Evolutionary conservation across 129 eudicot genomes (phyloP), one percentile per base, ranked within the genome.

Genomic region (Gnaphalium uliginosum): DNA sequence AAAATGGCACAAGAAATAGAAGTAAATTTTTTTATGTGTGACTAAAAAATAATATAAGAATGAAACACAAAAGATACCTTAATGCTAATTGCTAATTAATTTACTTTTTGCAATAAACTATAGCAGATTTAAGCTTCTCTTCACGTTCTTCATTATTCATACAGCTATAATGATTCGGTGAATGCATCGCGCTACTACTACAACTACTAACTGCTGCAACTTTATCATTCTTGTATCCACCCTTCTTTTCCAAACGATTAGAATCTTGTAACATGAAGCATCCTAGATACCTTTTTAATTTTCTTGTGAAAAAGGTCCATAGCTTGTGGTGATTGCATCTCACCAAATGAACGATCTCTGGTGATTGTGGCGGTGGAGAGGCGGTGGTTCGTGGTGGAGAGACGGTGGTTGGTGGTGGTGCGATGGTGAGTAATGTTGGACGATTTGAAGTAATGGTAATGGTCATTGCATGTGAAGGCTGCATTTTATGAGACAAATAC

Each of bases 111-210:
- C 87, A 80, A 48, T 76, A 80, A 68, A 50, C 65, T 58, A 84
- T 84, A 60, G 73, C 79, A 7, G 87, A 72, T 68, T 72, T 84
- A 19, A 84, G 76, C 46, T 66, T 76, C 68, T 84, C 85, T 0
- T 72, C 79, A 4, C 87, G 84, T 57, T 84, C 84, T 66, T 80
- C 87, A 26, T 60, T 25, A 71, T 60, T 80, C 87, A 84, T 84
- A 24, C 67, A 30, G 17, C 76, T 80, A 22, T 84, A 84, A 72
- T 60, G 76, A 58, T 76, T 72, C 1, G 83, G 84, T 4, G 79
- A 79, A 1, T 27, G 66, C 63, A 57, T 48, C 32, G 15, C 8
- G 46, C 68, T 77, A 30, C 48, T 39, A 30, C 39, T 48, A 53
- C 27, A 18, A 53, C 67, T 33, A 57, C 62, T 62, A 14, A 39